phyloP scores from a whole-genome alignment of 1,139 yeast genomes.

The Debaryomyces sp. region DNA sequence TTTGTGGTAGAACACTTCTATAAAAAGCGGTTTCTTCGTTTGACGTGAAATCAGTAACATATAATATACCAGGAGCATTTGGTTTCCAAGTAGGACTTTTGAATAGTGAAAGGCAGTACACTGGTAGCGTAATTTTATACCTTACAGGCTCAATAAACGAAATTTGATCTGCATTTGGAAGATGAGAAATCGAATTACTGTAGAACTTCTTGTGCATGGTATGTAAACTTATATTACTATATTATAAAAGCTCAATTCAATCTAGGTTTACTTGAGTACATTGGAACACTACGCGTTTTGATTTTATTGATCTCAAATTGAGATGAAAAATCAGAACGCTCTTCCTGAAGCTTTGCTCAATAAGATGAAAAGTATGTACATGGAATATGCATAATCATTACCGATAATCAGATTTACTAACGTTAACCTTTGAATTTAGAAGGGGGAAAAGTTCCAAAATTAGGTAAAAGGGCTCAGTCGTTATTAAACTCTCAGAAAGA shows the following conservation, averaged over 20 bases:
- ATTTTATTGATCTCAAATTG: neutral
- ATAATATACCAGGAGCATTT: slow-evolving; percentile 17
- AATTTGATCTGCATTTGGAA: slow-evolving; percentile 9
- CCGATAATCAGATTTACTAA: slow-evolving; percentile 8
- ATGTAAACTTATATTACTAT: neutral
- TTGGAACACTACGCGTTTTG: slow-evolving; percentile 2
- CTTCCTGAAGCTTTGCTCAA: neutral
- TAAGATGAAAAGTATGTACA: slow-evolving; percentile 6
- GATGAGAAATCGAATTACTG: slow-evolving; percentile 3
- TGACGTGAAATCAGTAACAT: slow-evolving; percentile 23
- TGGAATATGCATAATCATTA: neutral
- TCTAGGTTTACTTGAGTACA: neutral
- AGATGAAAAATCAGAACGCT: neutral
- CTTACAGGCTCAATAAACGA: neutral
- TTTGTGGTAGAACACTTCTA: slow-evolving; percentile 15
- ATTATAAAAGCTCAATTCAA: neutral
- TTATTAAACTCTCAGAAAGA: slow-evolving; percentile 6
- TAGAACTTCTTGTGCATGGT: neutral
- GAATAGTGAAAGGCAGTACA: slow-evolving; percentile 14
- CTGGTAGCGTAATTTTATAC: slow-evolving; percentile 15
- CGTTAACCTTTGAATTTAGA: slow-evolving; percentile 8
- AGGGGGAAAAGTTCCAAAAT: slow-evolving; percentile 20
- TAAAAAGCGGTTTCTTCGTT: slow-evolving; percentile 15
- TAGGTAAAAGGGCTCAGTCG: slow-evolving; percentile 22
- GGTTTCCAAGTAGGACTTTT: slow-evolving; percentile 14